Percentiles rank a stretch among this genome's conserved stretches.
phyloP scores from a whole-genome alignment of 305 asterid species.

The Solanum hybrid region DNA sequence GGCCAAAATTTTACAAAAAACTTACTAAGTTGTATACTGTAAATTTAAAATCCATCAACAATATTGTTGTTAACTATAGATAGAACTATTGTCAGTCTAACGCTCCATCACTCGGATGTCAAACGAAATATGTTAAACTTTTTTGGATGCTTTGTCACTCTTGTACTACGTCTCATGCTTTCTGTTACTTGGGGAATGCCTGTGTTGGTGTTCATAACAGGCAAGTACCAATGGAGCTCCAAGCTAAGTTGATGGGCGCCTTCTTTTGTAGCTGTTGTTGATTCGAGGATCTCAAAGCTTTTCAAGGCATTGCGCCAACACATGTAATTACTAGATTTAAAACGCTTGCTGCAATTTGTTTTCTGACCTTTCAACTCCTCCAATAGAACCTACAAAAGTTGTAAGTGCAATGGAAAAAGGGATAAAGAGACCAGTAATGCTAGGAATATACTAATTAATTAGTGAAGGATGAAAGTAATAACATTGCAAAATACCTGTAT shows the following conservation, averaged over 20 bases:
- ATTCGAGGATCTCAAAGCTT: background rate
- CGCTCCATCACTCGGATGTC: too few species aligned
- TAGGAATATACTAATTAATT: background rate
- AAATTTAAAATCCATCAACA: background rate
- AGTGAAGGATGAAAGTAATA: background rate
- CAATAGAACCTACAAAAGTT: background rate
- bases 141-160: too few species aligned
- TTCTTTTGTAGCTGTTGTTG: background rate
- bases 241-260: background rate
- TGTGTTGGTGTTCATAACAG: background rate
- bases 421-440: background rate
- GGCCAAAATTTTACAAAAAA: background rate
- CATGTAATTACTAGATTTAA: background rate
- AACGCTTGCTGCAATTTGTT: background rate
- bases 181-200: too few species aligned
- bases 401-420: background rate
- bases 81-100: background rate
- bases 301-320: background rate
- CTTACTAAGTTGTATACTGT: background rate
- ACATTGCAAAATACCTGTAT: background rate
- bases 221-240: background rate
- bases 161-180: too few species aligned
- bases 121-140: too few species aligned
- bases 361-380: background rate
- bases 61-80: background rate